Evolutionary conservation across 169 alveolate species (phyloP).

Genomic region (Plasmodium yoelii): DNA sequence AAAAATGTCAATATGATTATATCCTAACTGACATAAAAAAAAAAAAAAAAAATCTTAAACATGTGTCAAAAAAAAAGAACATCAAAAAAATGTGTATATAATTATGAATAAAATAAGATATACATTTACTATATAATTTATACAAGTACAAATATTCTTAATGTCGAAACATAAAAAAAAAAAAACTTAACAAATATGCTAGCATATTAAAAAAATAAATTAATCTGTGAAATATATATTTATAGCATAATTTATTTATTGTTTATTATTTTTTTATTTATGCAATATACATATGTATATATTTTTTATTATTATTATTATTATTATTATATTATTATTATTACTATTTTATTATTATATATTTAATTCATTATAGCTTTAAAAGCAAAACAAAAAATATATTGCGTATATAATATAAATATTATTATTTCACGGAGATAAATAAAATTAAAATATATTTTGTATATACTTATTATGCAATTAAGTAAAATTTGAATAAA

Average conservation of each 20-base stretch:
- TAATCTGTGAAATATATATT: background rate
- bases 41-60: slow-evolving; percentile 14
- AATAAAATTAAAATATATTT: slow-evolving; percentile 1
- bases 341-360: background rate
- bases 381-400: slow-evolving; percentile 4
- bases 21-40: slow-evolving; percentile 26
- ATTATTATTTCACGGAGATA: slow-evolving; percentile 12
- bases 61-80: slow-evolving; percentile 57
- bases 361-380: slow-evolving; percentile 5
- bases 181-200: background rate
- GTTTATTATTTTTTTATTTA: background rate
- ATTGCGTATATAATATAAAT: background rate
- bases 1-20: slow-evolving; percentile 26
- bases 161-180: background rate
- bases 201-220: too few species aligned
- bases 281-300: background rate
- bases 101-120: slow-evolving; percentile 4
- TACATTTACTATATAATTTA: slow-evolving; percentile 9
- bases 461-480: background rate
- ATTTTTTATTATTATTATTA: too few species aligned
- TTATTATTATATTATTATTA: too few species aligned
- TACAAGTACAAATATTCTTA: background rate
- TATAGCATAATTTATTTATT: background rate
- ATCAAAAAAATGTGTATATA: slow-evolving; percentile 10
- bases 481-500: background rate